These are phyloP conservation scores for Entonaema liquescens DNA, from an alignment of 495 filamentous ascomycete genomes.

Conservation along the genomic window DNA sequence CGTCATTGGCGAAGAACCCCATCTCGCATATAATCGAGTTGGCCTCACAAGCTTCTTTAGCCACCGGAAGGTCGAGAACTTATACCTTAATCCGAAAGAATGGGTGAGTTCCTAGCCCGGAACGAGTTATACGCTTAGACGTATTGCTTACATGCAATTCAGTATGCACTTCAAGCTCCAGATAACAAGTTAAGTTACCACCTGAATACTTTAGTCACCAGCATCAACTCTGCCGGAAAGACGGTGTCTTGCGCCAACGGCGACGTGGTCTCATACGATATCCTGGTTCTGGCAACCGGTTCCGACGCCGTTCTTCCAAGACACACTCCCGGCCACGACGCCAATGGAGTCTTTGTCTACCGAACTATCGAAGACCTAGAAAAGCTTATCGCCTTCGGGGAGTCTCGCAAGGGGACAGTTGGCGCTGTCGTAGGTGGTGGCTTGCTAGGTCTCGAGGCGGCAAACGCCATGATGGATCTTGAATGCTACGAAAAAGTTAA, in stretches of 20 bases:
- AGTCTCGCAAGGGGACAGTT: conserved; percentile 68
- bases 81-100: conserved; percentile 89
- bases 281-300: conserved; percentile 89
- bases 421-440: conserved; percentile 92
- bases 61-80: conserved; percentile 86
- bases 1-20: conserved; percentile 91
- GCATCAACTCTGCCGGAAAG: conserved; percentile 71
- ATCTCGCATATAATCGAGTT: conserved; percentile 95
- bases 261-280: conserved; percentile 79
- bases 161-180: conserved; percentile 49
- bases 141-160: not conserved
- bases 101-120: conserved; percentile 68
- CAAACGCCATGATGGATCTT: conserved; percentile 94
- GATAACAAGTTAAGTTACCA: conserved; percentile 81
- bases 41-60: conserved; percentile 95
- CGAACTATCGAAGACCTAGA: conserved; percentile 87
- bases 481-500: conserved; percentile 79
- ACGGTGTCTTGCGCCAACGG: conserved; percentile 75
- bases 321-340: conserved; percentile 84
- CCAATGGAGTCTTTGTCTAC: conserved; percentile 93
- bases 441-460: conserved; percentile 88
- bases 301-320: conserved; percentile 87
- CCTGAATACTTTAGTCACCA: conserved; percentile 80
- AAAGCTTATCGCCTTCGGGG: conserved; percentile 78
- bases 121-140: not conserved